Conservation (phyloP, 2,329 filamentous ascomycete species). For the Neonectria sp. region DNA sequence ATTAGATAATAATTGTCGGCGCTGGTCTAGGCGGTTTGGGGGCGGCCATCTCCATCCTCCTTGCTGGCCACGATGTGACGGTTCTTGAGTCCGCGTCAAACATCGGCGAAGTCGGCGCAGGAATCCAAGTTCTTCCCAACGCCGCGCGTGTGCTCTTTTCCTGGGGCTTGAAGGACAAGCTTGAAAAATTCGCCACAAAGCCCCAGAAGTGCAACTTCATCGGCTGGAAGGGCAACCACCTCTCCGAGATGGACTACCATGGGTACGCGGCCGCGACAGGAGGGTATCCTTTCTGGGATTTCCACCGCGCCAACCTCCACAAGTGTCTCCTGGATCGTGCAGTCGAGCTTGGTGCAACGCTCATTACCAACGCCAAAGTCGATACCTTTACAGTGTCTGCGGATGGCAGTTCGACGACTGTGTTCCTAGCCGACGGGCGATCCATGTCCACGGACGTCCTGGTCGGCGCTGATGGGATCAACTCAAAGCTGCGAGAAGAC, state of each 20-base stretch:
- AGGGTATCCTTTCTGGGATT: slow-evolving; percentile 59
- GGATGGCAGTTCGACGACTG: slow-evolving; percentile 30
- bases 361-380: slow-evolving; percentile 45
- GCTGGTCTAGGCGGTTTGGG: slow-evolving; percentile 47
- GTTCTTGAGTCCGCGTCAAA: slow-evolving; percentile 42
- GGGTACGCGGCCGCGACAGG: slow-evolving; percentile 39
- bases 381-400: slow-evolving; percentile 26
- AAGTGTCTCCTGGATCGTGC: slow-evolving; percentile 58
- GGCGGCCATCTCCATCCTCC: slow-evolving; percentile 42
- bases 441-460: slow-evolving; percentile 59
- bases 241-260: slow-evolving; percentile 45
- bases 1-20: slow-evolving; percentile 41
- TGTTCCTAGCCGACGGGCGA: slow-evolving; percentile 50
- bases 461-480: slow-evolving; percentile 63
- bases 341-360: slow-evolving; percentile 55
- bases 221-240: slow-evolving; percentile 45
- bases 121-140: slow-evolving; percentile 47
- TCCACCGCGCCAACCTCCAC: slow-evolving; percentile 67
- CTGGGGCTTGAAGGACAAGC: slow-evolving; percentile 41
- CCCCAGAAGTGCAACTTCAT: slow-evolving; percentile 46
- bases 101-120: slow-evolving; percentile 48
- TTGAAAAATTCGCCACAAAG: slow-evolving; percentile 38
- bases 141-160: slow-evolving; percentile 41
- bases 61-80: slow-evolving; percentile 46
- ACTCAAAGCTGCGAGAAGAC: slow-evolving; percentile 53